phyloP scores from a whole-genome alignment of 768 basidiomycete genomes.

The Boletus vinaceobasis region DNA sequence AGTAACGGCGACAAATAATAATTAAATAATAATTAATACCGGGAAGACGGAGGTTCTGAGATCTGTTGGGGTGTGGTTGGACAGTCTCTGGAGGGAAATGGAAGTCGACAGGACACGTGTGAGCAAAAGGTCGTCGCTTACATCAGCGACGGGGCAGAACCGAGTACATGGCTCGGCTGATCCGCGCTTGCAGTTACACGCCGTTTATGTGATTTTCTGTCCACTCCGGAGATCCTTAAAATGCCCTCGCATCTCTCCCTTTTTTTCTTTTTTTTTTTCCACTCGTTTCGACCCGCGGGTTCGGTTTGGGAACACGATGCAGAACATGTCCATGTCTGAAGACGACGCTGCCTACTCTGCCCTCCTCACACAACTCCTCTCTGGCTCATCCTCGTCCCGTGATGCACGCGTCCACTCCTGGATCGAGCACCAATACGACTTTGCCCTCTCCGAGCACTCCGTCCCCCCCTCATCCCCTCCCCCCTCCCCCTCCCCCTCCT shows the following conservation, averaged over 20 bases:
- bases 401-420: conserved; percentile 32
- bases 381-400: conserved; percentile 20
- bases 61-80: background rate
- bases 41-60: too few relatives aligned
- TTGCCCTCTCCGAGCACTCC: conserved; percentile 28
- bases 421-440: conserved; percentile 37
- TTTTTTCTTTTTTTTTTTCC: conserved; percentile 1
- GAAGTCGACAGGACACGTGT: background rate
- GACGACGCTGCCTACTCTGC: conserved; percentile 31
- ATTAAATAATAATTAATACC: too few relatives aligned
- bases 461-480: conserved; percentile 9
- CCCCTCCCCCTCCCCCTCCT: conserved; percentile 29
- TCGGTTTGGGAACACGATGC: background rate
- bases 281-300: conserved; percentile 4
- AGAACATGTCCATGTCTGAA: conserved; percentile 22
- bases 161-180: conserved; percentile 16
- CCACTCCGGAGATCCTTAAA: conserved; percentile 15
- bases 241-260: conserved; percentile 6
- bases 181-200: conserved; percentile 10
- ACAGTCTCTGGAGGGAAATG: background rate
- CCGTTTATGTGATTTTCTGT: conserved; percentile 19
- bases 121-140: conserved; percentile 5
- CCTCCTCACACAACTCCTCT: conserved; percentile 28
- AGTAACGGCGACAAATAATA: too few relatives aligned
- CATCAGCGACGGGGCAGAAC: conserved; percentile 7